phyloP scores from a whole-genome alignment of 2,329 filamentous ascomycete species.

The Beauveria varroae region DNA sequence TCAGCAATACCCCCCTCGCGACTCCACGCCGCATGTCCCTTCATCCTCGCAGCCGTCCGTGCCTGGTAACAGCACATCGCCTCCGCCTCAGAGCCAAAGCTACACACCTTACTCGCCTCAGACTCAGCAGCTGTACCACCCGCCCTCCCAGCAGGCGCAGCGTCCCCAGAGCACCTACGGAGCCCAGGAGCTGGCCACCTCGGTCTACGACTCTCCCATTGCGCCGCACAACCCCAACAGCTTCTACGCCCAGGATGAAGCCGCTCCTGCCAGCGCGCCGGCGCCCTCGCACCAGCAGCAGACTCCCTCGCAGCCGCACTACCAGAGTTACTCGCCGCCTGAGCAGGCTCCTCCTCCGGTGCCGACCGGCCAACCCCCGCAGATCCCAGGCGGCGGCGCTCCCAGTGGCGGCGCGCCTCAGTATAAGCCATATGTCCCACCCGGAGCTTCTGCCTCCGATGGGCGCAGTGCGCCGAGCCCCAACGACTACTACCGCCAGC shows the following conservation, averaged over 20 bases:
- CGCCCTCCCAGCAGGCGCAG: conserved; percentile 41
- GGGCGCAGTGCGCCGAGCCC: conserved; percentile 44
- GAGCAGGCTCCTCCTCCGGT: conserved; percentile 34
- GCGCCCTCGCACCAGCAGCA: conserved; percentile 21
- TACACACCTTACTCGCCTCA: conserved; percentile 37
- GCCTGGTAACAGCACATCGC: conserved; percentile 43
- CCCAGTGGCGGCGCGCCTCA: conserved; percentile 33
- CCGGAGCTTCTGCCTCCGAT: conserved; percentile 23
- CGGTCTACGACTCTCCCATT: conserved; percentile 68
- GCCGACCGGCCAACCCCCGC: conserved; percentile 28
- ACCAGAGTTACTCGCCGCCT: conserved; percentile 34
- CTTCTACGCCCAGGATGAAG: conserved; percentile 38
- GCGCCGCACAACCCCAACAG: conserved; percentile 42
- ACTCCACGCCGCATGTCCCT: conserved; percentile 42
- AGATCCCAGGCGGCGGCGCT: conserved; percentile 18
- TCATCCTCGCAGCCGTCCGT: conserved; percentile 40
- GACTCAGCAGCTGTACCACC: conserved; percentile 18
- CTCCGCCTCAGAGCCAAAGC: conserved; percentile 37
- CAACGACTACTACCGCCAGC: conserved; percentile 49
- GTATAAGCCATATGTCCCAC: conserved; percentile 55
- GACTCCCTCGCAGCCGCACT: conserved; percentile 27
- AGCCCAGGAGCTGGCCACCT: conserved; percentile 71
- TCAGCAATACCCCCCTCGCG: conserved; percentile 39
- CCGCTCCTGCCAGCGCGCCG: conserved; percentile 16
- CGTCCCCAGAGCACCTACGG: conserved; percentile 62